phyloP scores from a whole-genome alignment of 805 yeast species.

The Vanderwaltozyma verrucispora region DNA sequence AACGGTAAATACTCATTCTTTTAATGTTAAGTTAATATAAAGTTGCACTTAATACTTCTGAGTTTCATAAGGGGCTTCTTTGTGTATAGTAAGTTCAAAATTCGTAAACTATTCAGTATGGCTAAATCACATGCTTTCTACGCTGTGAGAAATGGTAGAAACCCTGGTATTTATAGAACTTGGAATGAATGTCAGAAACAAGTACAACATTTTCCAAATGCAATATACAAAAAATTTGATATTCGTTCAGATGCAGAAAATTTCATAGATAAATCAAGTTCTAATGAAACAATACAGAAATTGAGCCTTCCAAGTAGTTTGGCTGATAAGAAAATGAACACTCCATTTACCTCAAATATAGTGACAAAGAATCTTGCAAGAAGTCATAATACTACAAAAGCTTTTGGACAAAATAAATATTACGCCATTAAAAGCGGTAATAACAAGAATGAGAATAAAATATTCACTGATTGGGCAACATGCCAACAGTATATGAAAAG shows the following conservation, averaged over 20 bases:
- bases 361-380: too few relatives aligned
- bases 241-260: conserved; percentile 37
- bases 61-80: too few relatives aligned
- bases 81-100: too few relatives aligned
- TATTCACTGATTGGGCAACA: conserved; percentile 27
- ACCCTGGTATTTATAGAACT: conserved; percentile 42
- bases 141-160: conserved; percentile 46
- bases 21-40: too few relatives aligned
- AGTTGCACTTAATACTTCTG: too few relatives aligned
- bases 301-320: too few relatives aligned
- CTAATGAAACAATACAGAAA: too few relatives aligned
- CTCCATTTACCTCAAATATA: too few relatives aligned
- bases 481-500: conserved; percentile 25
- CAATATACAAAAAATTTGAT: conserved; percentile 46
- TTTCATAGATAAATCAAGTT: too few relatives aligned
- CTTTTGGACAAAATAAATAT: conserved; percentile 2
- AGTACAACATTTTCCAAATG: conserved; percentile 47
- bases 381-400: too few relatives aligned
- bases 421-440: conserved; percentile 29
- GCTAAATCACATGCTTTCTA: conserved; percentile 28
- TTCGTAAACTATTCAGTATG: conserved; percentile 4
- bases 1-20: too few relatives aligned
- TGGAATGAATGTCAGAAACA: conserved; percentile 52
- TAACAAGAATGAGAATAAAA: conserved; percentile 16
- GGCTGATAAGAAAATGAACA: too few relatives aligned